Evolutionary conservation across 1,284 basidiomycete species (phyloP).

Genomic region (Phenoliferia sp.): DNA sequence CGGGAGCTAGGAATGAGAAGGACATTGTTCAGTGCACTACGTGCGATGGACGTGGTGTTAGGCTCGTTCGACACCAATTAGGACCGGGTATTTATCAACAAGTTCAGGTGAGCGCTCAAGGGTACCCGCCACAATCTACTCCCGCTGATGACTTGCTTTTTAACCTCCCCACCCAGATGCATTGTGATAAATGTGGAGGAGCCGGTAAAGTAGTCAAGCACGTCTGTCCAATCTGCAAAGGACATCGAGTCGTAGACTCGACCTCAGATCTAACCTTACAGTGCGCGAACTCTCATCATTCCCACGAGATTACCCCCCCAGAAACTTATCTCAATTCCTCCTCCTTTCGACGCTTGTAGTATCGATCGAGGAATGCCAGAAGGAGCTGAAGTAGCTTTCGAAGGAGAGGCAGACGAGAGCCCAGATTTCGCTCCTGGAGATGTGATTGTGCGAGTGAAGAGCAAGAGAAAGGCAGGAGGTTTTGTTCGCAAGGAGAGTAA

Average conservation of each 20-base stretch:
- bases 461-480: conserved; percentile 63
- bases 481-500: conserved; percentile 83
- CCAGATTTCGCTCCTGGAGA: conserved; percentile 91
- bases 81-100: conserved; percentile 40
- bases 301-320: no score
- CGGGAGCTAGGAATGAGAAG: conserved; percentile 76
- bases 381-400: conserved; percentile 82
- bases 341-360: background rate
- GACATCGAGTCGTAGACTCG: conserved; percentile 66
- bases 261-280: conserved; percentile 65
- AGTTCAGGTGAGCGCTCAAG: conserved; percentile 32
- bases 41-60: conserved; percentile 79
- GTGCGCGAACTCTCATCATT: background rate
- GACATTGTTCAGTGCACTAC: conserved; percentile 76
- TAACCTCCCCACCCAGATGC: conserved; percentile 49
- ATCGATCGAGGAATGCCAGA: conserved; percentile 84
- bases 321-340: background rate
- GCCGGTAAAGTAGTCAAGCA: conserved; percentile 67
- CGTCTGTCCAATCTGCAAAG: conserved; percentile 71
- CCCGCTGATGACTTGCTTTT: background rate
- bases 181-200: conserved; percentile 64
- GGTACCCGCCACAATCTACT: conserved; percentile 12
- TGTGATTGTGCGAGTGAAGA: conserved; percentile 74
- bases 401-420: conserved; percentile 87
- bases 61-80: conserved; percentile 81